Base-by-base conservation (phyloP, 345 rosid species). In the Euphorbia lathyris region DNA sequence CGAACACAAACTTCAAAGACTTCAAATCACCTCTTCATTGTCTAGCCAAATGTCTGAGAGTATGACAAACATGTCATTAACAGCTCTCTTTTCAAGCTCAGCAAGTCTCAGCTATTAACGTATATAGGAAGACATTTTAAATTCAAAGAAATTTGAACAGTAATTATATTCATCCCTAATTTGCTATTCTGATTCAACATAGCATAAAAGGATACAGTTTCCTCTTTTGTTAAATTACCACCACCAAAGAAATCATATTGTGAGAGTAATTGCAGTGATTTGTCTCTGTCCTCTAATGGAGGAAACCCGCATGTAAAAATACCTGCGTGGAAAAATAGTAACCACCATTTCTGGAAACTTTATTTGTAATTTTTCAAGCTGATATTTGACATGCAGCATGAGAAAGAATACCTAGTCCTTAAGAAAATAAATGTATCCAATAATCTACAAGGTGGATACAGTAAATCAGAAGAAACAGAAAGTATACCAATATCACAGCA, bases 31-130 rank as follows among this genome's bases (percentile, higher is more conserved):
- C 96, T 92, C 91, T 75, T 90, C 92, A 63, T 83, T 81, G 68
- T 95, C 99, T 70, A 92, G 74, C 94, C 98, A 88, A 75, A 95
- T 83, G 78, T 95, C 98, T 68, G 96, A 95, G 61, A 95, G 78
- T 69, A 95, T 78, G 81, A 95, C 90, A 85, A 88, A 90, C 92
- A 90, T 90, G 69, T 90, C 97, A 78, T 84, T 83, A 32, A 79
- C 87, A 67, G 94, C 90, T 75, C 78, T 72, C 70, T 77, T 85
- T 82, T 90, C 99, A 64, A 88, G 64, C 60, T 87, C 88, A 51
- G 77, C 80, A 57, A 87, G 84, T 78, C 79, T 83, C 70, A 85
- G 85, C 98, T 90, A 84, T 79, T 25, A 50, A 73, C 10, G 5
- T 26, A 75, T 70, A 67, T 74, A 83, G 87, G 87, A 79, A 62